Percentiles rank a stretch among this genome's conserved stretches.
Evolutionary conservation across 768 basidiomycete genomes (phyloP).

Genomic region (Lactifluus pinguis): DNA sequence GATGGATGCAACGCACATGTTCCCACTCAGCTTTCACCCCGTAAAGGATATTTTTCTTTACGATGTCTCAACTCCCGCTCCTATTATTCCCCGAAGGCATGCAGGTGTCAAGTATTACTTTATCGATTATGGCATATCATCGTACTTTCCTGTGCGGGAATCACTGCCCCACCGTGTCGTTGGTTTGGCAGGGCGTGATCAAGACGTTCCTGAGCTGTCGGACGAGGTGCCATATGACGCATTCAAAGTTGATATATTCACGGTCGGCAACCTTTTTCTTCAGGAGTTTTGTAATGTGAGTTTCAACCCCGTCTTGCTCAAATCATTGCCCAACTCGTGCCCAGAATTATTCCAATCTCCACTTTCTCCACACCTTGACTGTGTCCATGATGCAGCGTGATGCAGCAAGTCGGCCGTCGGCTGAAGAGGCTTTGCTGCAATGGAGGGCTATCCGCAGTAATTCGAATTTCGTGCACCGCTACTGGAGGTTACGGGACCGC

Average conservation of each 20-base stretch:
- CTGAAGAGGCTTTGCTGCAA: not conserved
- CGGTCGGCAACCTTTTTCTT: slow-evolving; percentile 2
- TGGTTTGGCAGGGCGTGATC: slow-evolving; percentile 2
- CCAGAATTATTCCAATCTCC: not conserved
- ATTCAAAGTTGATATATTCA: slow-evolving; percentile 19
- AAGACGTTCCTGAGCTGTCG: slow-evolving; percentile 15
- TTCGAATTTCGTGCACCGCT: not conserved
- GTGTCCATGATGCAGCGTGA: slow-evolving; percentile 1
- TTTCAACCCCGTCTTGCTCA: not conserved
- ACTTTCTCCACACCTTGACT: not conserved
- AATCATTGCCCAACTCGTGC: not conserved
- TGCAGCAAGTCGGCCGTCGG: not conserved
- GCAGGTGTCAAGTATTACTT: slow-evolving; percentile 6
- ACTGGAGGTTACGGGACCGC: not conserved
- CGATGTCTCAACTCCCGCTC: not conserved
- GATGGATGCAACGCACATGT: slow-evolving; percentile 13
- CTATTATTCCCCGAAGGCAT: not conserved
- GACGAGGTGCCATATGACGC: slow-evolving; percentile 10
- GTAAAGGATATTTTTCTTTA: not conserved
- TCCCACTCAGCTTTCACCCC: slow-evolving; percentile 12
- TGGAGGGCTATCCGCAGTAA: slow-evolving; percentile 1
- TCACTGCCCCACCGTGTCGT: not conserved
- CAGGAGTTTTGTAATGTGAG: not conserved
- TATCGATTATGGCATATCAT: slow-evolving; percentile 12
- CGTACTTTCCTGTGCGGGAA: not conserved